These are phyloP conservation scores for Penicillium digitatum DNA, from an alignment of 2,329 filamentous ascomycete species.

Conservation along the genomic window DNA sequence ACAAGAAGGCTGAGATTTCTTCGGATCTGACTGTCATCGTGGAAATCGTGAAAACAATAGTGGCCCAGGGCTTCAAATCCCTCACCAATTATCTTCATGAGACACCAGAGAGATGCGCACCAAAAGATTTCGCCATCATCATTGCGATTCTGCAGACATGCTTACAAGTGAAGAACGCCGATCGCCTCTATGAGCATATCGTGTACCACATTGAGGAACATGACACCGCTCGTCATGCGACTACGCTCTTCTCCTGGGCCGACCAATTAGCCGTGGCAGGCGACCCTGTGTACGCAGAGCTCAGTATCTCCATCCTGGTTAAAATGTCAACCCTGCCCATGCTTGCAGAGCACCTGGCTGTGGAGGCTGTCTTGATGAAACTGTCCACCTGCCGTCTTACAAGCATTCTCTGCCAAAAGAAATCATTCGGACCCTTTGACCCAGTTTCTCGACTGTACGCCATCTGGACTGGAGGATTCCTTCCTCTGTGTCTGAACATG, in stretches of 20 bases:
- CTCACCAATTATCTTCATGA: conserved; percentile 81
- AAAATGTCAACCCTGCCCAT: conserved; percentile 76
- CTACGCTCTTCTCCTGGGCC: conserved; percentile 88
- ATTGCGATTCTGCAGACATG: conserved; percentile 85
- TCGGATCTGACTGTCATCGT: conserved; percentile 59
- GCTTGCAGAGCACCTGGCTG: conserved; percentile 84
- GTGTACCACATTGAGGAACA: conserved; percentile 62
- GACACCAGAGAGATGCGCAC: conserved; percentile 58
- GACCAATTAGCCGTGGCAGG: conserved; percentile 72
- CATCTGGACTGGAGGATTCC: conserved; percentile 83
- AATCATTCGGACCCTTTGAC: conserved; percentile 74
- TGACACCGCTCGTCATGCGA: conserved; percentile 73
- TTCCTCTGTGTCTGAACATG: conserved; percentile 85
- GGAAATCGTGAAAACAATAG: conserved; percentile 73
- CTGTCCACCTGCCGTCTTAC: conserved; percentile 75
- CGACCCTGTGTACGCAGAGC: conserved; percentile 88
- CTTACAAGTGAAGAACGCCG: conserved; percentile 71
- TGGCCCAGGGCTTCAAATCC: conserved; percentile 76
- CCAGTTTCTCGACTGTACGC: conserved; percentile 72
- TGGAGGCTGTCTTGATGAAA: conserved; percentile 76
- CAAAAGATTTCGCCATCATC: conserved; percentile 79
- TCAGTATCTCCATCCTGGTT: conserved; percentile 83
- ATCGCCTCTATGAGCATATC: conserved; percentile 66
- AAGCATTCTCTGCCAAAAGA: conserved; percentile 65
- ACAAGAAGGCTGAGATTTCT: conserved; percentile 37